Evolutionary conservation across 768 basidiomycete species (phyloP), one percentile per base, ranked within the genome.

Genomic region (Gloeopeniophorella convolvens): DNA sequence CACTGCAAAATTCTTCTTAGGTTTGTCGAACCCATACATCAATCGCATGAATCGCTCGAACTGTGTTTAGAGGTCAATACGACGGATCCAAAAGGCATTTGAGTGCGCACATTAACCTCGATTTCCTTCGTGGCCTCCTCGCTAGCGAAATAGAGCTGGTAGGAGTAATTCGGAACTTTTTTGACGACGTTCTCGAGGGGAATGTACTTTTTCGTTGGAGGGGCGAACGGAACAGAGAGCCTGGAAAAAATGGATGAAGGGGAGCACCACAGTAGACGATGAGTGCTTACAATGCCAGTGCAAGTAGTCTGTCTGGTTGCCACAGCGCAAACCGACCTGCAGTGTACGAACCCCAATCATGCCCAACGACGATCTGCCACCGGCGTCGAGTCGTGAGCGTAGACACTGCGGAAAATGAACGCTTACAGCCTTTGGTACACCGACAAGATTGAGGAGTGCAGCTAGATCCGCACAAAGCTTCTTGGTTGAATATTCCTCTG

Each of bases 281-380:
- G 18, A 32, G 13, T 20, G 35, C 54, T 37, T 65, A 85, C 88
- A 81, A 67, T 0, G 75, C 71, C 16, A 89, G 68, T 0, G 79
- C 81, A 5, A 72, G 58, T 30, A 85, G 55, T 28, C 85, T 72
- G 12, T 79, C 66, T 0, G 89, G 85, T 60, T 86, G 66, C 82
- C 83, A 89, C 20, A 87, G 69, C 10, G 83, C 80, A 58, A 91
- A 82, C 18, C 87, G 72, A 35, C 73, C 74, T 2, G 74, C 84
- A 11, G 70, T 76, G 52, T 70, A 77, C 3, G 83, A 69, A 5
- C 89, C 89, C 88, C 88, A 90, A 59, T 91, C 89, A 58, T 90
- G 89, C 0, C 85, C 89, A 50, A 89, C 71, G 48, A 89, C 66
- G 10, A 86, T 72, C 83, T 74, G 48, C n/a, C n/a, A n/a, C n/a